Conservation (phyloP, 192 early-diverging fungal species). For the Mortierella hygrophila region DNA sequence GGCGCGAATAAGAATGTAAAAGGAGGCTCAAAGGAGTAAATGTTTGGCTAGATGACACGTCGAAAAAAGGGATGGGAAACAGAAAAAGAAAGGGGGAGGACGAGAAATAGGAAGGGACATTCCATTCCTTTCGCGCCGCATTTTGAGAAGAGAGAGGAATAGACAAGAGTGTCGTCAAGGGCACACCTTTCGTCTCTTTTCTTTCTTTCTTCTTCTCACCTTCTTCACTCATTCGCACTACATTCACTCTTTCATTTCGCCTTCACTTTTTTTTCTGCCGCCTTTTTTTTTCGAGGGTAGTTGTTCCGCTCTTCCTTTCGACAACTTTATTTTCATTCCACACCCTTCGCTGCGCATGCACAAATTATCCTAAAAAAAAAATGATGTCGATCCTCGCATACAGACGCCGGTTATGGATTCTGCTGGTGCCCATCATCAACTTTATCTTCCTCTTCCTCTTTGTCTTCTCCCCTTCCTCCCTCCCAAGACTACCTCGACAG, state of each 20-base stretch:
- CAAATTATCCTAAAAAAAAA: too few species aligned
- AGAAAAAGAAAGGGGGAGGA: background rate
- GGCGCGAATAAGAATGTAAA: background rate
- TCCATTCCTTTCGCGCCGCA: background rate
- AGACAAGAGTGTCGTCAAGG: background rate
- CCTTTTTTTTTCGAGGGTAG: background rate
- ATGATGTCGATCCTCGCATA: slow-evolving; percentile 19
- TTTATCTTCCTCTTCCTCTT: slow-evolving; percentile 40
- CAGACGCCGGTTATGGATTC: slow-evolving; percentile 17
- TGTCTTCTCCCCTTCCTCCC: slow-evolving; percentile 35
- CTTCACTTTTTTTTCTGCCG: background rate
- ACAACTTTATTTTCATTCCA: background rate
- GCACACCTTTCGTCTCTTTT: background rate
- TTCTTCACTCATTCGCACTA: background rate
- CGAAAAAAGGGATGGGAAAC: background rate
- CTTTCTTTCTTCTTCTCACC: background rate
- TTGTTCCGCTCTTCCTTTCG: background rate
- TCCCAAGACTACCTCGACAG: slow-evolving; percentile 29
- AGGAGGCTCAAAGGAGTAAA: background rate
- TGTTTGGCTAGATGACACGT: too few species aligned
- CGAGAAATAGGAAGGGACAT: background rate
- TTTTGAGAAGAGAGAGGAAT: background rate
- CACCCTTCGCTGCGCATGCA: background rate
- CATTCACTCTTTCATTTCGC: background rate
- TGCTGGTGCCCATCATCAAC: slow-evolving; percentile 44